Evolutionary conservation across 106 monocot genomes (phyloP), one percentile per base, ranked within the genome.

Genomic region (Dendrobium catenatum): DNA sequence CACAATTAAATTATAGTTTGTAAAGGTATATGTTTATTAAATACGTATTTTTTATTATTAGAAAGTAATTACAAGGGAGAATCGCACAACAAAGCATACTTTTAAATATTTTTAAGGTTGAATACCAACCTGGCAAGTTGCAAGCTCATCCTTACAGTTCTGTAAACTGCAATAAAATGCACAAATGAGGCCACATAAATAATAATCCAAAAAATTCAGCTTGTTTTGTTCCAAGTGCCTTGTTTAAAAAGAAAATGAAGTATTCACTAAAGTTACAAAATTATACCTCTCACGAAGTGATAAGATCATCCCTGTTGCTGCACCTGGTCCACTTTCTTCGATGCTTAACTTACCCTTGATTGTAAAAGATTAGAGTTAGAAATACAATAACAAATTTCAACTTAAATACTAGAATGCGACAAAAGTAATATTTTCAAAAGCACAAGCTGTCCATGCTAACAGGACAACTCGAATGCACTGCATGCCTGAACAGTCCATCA

Each of bases 271-370:
- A 33, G 10, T 77, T 17, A 9, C 27, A 31, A 77, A 16, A 46
- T 20, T 55, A n/a, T 84, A 95, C 99, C 95, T 99, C 86, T 99
- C 99, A 68, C 99, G 93, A 72, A 99, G 91, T 86, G 99, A 95
- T 55, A 99, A 84, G 82, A 99, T 99, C 88, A 99, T 91, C 74
- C 99, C 99, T 56, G 99, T 99, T 11, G 99, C 84, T 29, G 89
- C 95, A 81, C 99, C 99, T 72, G 94, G 96, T 27, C 86, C 95
- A 90, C 86, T 93, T 88, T 99, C 98, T 80, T 99, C 99, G 16
- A 78, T 80, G 77, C 82, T 93, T 64, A 79, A 72, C 72, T 95
- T 98, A 55, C 73, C 93, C 93, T 95, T 76, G 31, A 81, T 78
- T 54, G 37, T 42, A 43, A 77, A 20, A 72, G 58, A 79, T 19